These are phyloP conservation scores for Ascochyta viciae-villosae DNA, from an alignment of 2,329 filamentous ascomycete species.

Conservation along the genomic window DNA sequence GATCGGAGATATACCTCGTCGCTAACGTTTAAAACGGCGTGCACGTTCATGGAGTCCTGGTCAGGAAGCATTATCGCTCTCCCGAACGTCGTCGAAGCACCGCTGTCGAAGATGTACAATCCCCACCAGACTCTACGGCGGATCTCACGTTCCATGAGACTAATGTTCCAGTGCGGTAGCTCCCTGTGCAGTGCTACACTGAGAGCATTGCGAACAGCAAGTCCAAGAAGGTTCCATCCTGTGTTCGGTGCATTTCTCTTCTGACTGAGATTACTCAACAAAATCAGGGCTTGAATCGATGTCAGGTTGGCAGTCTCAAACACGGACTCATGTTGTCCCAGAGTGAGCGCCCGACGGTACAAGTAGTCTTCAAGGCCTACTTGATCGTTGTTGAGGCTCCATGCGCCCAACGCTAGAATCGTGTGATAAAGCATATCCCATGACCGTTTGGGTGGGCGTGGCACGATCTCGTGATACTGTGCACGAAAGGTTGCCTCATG, in stretches of 20 bases:
- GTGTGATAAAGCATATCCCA: constrained; percentile 38
- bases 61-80: constrained; percentile 35
- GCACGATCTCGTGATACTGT: constrained; percentile 34
- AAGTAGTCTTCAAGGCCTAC: constrained; percentile 34
- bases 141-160: constrained; percentile 33
- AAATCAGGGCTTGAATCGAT: constrained; percentile 33
- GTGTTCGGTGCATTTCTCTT: constrained; percentile 35
- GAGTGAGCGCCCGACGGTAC: constrained; percentile 32
- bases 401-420: constrained; percentile 33
- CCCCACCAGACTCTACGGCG: constrained; percentile 37
- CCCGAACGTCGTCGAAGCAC: constrained; percentile 36
- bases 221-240: constrained; percentile 35
- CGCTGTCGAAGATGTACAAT: constrained; percentile 36
- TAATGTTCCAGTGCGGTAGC: constrained; percentile 37
- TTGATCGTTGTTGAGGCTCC: constrained; percentile 32
- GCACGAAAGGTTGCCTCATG: constrained; percentile 38
- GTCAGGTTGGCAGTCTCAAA: constrained; percentile 35
- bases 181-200: constrained; percentile 37
- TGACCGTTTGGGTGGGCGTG: constrained; percentile 28
- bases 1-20: constrained; percentile 22
- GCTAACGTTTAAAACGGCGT: constrained; percentile 30
- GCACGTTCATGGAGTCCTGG: constrained; percentile 35
- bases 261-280: constrained; percentile 34
- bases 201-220: constrained; percentile 33
- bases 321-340: constrained; percentile 35